Base-by-base conservation (phyloP, 2,329 filamentous ascomycete genomes). In the Xylaria sp. region DNA sequence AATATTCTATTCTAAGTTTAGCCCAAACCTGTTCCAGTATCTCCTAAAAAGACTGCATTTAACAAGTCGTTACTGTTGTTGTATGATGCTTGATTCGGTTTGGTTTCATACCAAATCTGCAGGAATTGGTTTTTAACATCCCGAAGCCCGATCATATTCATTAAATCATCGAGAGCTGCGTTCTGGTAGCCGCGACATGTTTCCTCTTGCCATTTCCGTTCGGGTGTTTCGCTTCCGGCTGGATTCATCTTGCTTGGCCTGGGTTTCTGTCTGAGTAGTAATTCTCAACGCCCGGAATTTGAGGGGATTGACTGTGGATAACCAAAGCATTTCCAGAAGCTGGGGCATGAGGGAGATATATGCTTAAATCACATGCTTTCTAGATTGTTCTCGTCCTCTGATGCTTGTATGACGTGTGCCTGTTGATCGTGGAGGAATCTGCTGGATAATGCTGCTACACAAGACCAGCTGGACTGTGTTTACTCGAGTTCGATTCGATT, bases 121-220 rank as follows among this genome's bases (percentile, higher is more conserved):
- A 92, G 77, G 59, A 91, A 85, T 62, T 88, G 80, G 31, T 80
- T 72, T 73, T 92, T 92, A 44, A 90, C 85, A 4, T 85, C 79
- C 72, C 91, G 89, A 0, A 92, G 80, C 2, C 90, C 89, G 56
- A 87, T 85, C 83, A 91, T 86, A 0, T 80, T 79, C 86, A 92
- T 90, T 31, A 92, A 75, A 0, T 80, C 72, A 72, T 92, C 89
- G 1, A 92, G 79, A 1, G 84, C 81, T n/a, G 79, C 75, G 67
- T 88, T 91, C 26, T 13, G 77, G 74, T 0, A 83, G 83, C 26
- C 81, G 81, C 62, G 87, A 82, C 3, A 80, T 70, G 68, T 87
- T 88, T 72, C 11, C 46, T 23, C 4, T 26, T 0, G 10, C 40
- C 60, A 63, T 56, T 13, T 31, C 31, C 28, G n/a, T 6, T 28